phyloP scores from a whole-genome alignment of 1,284 basidiomycete genomes.

The Anthracocystis walkeri region DNA sequence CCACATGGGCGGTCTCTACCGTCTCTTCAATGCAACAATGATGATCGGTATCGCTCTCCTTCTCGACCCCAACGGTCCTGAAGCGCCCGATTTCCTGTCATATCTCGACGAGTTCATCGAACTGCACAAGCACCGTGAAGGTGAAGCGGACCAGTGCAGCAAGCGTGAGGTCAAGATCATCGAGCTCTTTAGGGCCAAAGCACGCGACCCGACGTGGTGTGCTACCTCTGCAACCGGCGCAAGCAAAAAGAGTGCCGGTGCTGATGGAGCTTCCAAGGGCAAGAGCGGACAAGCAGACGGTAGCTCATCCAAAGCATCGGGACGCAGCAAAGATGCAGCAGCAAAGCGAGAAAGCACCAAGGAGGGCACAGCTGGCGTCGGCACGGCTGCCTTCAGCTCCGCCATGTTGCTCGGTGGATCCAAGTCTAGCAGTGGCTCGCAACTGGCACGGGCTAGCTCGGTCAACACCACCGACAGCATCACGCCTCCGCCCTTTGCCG shows the following conservation, averaged over 20 bases:
- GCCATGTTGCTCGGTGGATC: constrained; percentile 37
- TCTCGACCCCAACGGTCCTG: constrained; percentile 53
- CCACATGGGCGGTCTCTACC: constrained; percentile 65
- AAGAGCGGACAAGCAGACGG: constrained; percentile 12
- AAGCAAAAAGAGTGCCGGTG: constrained; percentile 15
- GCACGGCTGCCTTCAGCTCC: constrained; percentile 48
- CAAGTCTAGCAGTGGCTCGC: constrained; percentile 20
- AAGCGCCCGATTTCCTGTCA: constrained; percentile 53
- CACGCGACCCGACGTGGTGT: constrained; percentile 62
- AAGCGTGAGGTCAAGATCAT: constrained; percentile 67
- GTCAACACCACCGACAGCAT: constrained; percentile 42
- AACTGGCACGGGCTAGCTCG: constrained; percentile 32
- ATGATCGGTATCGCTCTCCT: constrained; percentile 66
- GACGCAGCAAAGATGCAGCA: constrained; percentile 22
- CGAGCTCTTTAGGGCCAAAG: constrained; percentile 63
- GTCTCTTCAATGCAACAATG: constrained; percentile 63
- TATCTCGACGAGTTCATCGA: constrained; percentile 66
- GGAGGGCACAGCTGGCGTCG: constrained; percentile 38
- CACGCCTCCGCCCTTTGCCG: constrained; percentile 49
- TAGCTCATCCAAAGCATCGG: constrained; percentile 4
- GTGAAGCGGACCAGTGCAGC: constrained; percentile 61
- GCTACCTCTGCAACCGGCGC: constrained; percentile 51
- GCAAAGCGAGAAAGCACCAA: constrained; percentile 23
- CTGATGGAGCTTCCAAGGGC: constrained; percentile 12
- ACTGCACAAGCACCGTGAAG: constrained; percentile 50